Base-by-base conservation (phyloP, 345 rosid species). In the Bretschneidera sinensis region DNA sequence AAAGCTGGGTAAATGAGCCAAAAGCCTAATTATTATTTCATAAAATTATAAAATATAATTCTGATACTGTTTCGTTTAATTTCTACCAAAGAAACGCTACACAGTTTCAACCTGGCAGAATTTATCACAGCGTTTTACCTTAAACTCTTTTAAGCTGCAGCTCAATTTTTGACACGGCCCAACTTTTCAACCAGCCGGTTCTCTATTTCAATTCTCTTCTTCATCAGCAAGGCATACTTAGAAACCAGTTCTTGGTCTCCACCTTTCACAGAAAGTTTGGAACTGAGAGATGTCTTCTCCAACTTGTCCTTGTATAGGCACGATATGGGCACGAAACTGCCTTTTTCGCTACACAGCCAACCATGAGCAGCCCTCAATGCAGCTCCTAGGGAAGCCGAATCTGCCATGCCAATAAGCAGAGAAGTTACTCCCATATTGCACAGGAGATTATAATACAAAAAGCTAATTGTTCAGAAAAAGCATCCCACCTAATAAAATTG, bases 351-450 rank as follows among this genome's bases (percentile, higher is more conserved):
- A 85, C 99, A 94, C 59, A 87, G 49, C 96, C 94, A 94, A 49
- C 97, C 95, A 22, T 90, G 92, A 3, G 92, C 95, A 34, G 95
- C 97, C 62, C 95, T 88, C 61, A 90, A 65, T 28, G 97, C 96
- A 56, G 90, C 97, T 76, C 96, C 95, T n/a, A 88, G 81, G 17
- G 97, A 90, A 57, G 97, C 99, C 11, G 97, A 90, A 78, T 84
- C 98, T 89, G 82, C 48, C 45, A 19, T 39, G 15, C 62, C 22
- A 57, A 22, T 43, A 68, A 60, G 24, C n/a, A 25, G 4, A 33
- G 0, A 34, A 20, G 55, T 39, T 39, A 39, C 11, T 11, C n/a
- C 45, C 15, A 39, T 39, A 14, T 11, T 2, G 33, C 33, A 28
- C 33, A 28, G 9, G 4, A 39, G n/a, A n/a, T n/a, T 39, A 39